A percentile compares a stretch with the other conserved stretches of the same genome.
Conservation (phyloP, 805 yeast genomes). For the Candida multigemmis region DNA sequence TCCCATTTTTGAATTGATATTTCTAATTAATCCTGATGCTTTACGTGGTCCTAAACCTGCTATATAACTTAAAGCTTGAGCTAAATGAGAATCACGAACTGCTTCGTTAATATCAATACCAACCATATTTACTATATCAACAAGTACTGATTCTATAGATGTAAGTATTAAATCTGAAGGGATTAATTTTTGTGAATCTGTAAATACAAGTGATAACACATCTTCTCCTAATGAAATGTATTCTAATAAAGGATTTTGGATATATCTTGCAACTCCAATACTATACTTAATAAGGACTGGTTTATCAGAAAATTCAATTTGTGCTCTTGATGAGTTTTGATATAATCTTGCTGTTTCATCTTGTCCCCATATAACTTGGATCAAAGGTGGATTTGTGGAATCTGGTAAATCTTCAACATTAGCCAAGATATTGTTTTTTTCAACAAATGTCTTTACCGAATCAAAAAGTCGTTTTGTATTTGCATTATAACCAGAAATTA, state of each 20-base stretch:
- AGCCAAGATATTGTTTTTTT: slow-evolving; percentile 43
- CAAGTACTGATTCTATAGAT: slow-evolving; percentile 73
- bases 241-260: slow-evolving; percentile 89
- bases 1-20: slow-evolving; percentile 58
- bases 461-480: slow-evolving; percentile 54
- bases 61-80: slow-evolving; percentile 65
- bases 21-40: slow-evolving; percentile 77
- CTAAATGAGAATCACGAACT: slow-evolving; percentile 62
- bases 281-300: slow-evolving; percentile 76
- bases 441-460: slow-evolving; percentile 47
- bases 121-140: slow-evolving; percentile 82
- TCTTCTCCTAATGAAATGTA: slow-evolving; percentile 77
- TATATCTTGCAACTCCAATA: slow-evolving; percentile 82
- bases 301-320: slow-evolving; percentile 73
- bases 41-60: slow-evolving; percentile 96
- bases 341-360: slow-evolving; percentile 90
- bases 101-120: slow-evolving; percentile 94
- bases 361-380: slow-evolving; percentile 73
- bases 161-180: slow-evolving; percentile 53
- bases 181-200: slow-evolving; percentile 64
- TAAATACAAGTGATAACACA: slow-evolving; percentile 57
- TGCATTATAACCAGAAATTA: slow-evolving; percentile 80
- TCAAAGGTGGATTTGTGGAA: slow-evolving; percentile 38
- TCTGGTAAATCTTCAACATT: slow-evolving; percentile 36
- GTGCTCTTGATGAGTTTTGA: slow-evolving; percentile 71